phyloP scores from a whole-genome alignment of 805 yeast species.

The Brettanomyces anomalus region DNA sequence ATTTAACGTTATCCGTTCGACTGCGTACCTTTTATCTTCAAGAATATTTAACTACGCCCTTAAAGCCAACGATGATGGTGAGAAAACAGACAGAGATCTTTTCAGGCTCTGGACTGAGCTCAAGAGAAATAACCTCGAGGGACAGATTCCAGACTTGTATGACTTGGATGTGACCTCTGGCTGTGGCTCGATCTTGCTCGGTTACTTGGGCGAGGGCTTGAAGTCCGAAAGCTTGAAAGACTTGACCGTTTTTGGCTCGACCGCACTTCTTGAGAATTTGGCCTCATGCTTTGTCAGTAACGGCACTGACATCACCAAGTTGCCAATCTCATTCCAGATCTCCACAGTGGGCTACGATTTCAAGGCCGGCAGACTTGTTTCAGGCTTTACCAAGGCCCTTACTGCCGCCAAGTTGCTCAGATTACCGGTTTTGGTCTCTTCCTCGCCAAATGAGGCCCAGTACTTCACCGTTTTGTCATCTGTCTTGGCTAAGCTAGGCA shows the following conservation, averaged over 20 bases:
- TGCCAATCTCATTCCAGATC: conserved; percentile 63
- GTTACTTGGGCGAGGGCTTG: conserved; percentile 38
- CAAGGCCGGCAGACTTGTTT: conserved; percentile 39
- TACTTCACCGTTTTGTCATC: conserved; percentile 55
- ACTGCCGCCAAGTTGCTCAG: conserved; percentile 54
- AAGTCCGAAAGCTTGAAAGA: conserved; percentile 7
- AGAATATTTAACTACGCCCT: conserved; percentile 65
- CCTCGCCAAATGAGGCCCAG: conserved; percentile 54
- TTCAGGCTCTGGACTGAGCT: conserved; percentile 58
- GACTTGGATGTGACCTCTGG: conserved; percentile 71
- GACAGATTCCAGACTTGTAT: conserved; percentile 52
- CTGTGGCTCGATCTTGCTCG: conserved; percentile 71
- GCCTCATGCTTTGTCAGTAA: conserved; percentile 17
- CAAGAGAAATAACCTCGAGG: conserved; percentile 41
- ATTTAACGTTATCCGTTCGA: conserved; percentile 42
- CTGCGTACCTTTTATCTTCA: conserved; percentile 41
- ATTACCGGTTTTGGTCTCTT: conserved; percentile 63
- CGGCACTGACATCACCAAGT: conserved; percentile 29
- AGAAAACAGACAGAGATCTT: conserved; percentile 30
- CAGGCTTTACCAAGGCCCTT: conserved; percentile 57
- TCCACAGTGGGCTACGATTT: conserved; percentile 70
- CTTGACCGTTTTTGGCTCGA: conserved; percentile 50
- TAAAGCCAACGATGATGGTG: conserved; percentile 12
- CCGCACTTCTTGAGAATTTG: conserved; percentile 63
- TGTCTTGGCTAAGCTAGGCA: conserved; percentile 51